phyloP scores from a whole-genome alignment of 768 basidiomycete species.

The Panellus pusillus region DNA sequence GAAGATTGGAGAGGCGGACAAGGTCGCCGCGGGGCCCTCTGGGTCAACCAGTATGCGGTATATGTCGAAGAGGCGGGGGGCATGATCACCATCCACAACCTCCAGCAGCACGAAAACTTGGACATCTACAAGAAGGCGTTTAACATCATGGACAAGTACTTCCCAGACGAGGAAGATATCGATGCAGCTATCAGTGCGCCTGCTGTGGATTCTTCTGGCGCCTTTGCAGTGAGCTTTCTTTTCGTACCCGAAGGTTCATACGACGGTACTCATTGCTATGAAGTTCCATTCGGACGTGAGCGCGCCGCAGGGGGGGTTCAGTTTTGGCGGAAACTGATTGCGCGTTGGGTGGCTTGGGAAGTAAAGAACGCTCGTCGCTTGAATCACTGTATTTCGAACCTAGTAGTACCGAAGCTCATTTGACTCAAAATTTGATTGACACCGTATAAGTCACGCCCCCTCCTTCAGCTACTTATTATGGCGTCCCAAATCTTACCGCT shows the following conservation, averaged over 20 bases:
- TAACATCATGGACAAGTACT: conserved; percentile 97
- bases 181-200: conserved; percentile 81
- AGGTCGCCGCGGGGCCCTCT: conserved; percentile 75
- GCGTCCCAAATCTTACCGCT: conserved; percentile 94
- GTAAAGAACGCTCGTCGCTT: neutral
- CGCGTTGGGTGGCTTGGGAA: conserved; percentile 9
- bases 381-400: neutral
- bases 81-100: conserved; percentile 98
- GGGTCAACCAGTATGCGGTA: conserved; percentile 89
- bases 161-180: conserved; percentile 95
- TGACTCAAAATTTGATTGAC: neutral
- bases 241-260: neutral
- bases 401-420: too few species aligned
- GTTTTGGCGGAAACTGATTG: conserved; percentile 70
- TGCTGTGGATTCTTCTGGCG: conserved; percentile 69
- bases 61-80: conserved; percentile 98
- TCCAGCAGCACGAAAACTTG: conserved; percentile 98
- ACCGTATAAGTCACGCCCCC: neutral
- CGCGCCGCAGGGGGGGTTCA: conserved; percentile 95
- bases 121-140: conserved; percentile 99
- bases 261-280: conserved; percentile 16
- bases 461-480: conserved; percentile 45
- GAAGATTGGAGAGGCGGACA: conserved; percentile 97
- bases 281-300: conserved; percentile 84
- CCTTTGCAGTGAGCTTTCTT: conserved; percentile 61